Evolutionary conservation across 768 basidiomycete genomes (phyloP).

Genomic region (Collybia mongolica): DNA sequence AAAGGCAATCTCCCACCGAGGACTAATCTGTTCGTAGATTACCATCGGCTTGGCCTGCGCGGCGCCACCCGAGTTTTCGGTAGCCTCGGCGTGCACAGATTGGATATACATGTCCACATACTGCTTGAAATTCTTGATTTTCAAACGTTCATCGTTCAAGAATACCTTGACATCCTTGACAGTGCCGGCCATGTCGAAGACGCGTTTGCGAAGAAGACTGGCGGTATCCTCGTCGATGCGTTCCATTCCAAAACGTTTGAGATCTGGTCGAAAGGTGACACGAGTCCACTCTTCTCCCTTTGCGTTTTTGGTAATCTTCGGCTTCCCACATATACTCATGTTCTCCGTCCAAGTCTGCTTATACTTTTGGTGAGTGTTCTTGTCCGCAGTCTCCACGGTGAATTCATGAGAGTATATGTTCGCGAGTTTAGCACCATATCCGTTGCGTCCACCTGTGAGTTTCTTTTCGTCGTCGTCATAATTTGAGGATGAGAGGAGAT

Average conservation of each 20-base stretch:
- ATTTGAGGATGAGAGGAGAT: conserved; percentile 92
- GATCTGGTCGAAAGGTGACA: conserved; percentile 91
- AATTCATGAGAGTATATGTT: conserved; percentile 99
- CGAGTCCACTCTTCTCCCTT: conserved; percentile 90
- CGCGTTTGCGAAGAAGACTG: conserved; percentile 86
- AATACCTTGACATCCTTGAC: conserved; percentile 91
- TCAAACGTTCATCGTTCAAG: conserved; percentile 88
- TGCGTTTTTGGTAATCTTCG: conserved; percentile 91
- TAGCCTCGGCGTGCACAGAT: conserved; percentile 69
- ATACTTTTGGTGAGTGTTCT: conserved; percentile 83
- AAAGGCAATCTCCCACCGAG: conserved; percentile 95
- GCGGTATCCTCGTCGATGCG: conserved; percentile 89
- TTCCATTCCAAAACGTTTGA: conserved; percentile 90
- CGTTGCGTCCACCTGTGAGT: conserved; percentile 96
- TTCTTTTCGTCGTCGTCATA: conserved; percentile 99
- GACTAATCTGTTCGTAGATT: conserved; percentile 76
- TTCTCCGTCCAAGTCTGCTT: conserved; percentile 93
- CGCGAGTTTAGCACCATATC: conserved; percentile 96
- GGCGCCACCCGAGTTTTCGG: conserved; percentile 74
- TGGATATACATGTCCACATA: conserved; percentile 94
- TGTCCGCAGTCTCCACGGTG: conserved; percentile 93
- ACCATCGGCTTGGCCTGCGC: conserved; percentile 73
- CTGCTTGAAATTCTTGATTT: conserved; percentile 94
- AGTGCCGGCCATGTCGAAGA: conserved; percentile 97
- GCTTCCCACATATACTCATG: conserved; percentile 84